Evolutionary conservation across 169 alveolate genomes (phyloP).

Genomic region (Neospora caninum): DNA sequence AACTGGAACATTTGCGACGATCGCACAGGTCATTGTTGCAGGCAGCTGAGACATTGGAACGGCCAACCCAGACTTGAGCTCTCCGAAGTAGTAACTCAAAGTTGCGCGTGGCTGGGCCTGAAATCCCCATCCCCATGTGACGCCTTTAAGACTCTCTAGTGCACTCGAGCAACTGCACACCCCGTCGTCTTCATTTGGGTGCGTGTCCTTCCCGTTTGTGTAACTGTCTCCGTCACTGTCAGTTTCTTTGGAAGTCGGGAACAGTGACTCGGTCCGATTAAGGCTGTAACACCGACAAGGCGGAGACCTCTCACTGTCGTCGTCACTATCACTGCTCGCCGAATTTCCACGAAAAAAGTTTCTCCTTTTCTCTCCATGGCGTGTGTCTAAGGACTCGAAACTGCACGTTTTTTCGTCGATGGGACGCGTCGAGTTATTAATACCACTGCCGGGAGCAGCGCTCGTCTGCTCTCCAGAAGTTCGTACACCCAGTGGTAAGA

Average conservation of each 20-base stretch:
- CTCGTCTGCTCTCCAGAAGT: too few species aligned
- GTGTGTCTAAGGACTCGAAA: neutral
- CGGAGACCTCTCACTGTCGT: neutral
- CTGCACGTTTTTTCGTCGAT: neutral
- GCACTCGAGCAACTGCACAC: neutral
- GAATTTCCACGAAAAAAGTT: neutral
- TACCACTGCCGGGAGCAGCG: too few species aligned
- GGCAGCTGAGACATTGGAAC: constrained; percentile 50
- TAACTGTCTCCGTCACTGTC: neutral
- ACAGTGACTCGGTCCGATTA: neutral
- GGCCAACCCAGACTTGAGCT: constrained; percentile 24
- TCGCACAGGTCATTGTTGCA: constrained; percentile 49
- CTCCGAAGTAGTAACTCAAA: neutral
- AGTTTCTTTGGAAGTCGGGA: neutral
- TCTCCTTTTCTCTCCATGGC: neutral
- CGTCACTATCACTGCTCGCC: neutral
- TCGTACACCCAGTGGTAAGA: too few species aligned
- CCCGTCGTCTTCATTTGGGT: neutral
- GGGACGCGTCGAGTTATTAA: too few species aligned
- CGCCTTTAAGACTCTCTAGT: constrained; percentile 15
- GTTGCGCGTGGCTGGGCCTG: neutral
- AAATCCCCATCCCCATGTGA: constrained; percentile 40
- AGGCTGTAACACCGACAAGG: constrained; percentile 9
- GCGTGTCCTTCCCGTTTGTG: neutral
- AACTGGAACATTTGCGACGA: constrained; percentile 44